These are phyloP conservation scores for Epithemia pelagica DNA, from an alignment of 108 stramenopile species.

Conservation along the genomic window DNA sequence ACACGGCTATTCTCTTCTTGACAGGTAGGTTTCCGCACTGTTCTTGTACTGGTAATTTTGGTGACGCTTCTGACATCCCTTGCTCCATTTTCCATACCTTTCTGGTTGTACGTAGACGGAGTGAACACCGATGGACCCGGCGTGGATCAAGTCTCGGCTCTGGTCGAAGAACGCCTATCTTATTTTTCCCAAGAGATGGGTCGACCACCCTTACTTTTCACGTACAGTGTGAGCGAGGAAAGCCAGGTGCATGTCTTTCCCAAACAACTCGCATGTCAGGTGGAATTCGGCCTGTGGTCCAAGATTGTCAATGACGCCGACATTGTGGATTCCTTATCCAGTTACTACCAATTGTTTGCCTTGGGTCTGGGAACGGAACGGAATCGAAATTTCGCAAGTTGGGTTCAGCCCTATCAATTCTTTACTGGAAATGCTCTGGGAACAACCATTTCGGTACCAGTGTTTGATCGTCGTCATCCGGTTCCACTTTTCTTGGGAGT, in stretches of 20 bases:
- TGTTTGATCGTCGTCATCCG: constrained; percentile 35
- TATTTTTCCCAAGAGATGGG: background rate
- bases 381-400: constrained; percentile 40
- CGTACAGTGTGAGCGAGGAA: constrained; percentile 29
- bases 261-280: constrained; percentile 34
- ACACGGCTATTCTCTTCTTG: constrained; percentile 20
- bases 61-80: background rate
- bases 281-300: constrained; percentile 39
- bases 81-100: background rate
- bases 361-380: constrained; percentile 33
- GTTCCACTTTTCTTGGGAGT: constrained; percentile 45
- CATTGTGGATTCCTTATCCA: constrained; percentile 32
- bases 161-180: constrained; percentile 6
- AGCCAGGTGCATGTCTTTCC: constrained; percentile 24
- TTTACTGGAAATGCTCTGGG: constrained; percentile 21
- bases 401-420: constrained; percentile 56
- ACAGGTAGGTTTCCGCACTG: constrained; percentile 27
- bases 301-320: constrained; percentile 21
- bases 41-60: background rate
- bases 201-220: constrained; percentile 28
- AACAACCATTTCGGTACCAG: constrained; percentile 53
- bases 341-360: constrained; percentile 50
- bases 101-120: constrained; percentile 6
- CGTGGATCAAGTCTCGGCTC: constrained; percentile 6
- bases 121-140: constrained; percentile 3